Evolutionary conservation across 768 basidiomycete genomes (phyloP).

Genomic region (Russula dissimulans): DNA sequence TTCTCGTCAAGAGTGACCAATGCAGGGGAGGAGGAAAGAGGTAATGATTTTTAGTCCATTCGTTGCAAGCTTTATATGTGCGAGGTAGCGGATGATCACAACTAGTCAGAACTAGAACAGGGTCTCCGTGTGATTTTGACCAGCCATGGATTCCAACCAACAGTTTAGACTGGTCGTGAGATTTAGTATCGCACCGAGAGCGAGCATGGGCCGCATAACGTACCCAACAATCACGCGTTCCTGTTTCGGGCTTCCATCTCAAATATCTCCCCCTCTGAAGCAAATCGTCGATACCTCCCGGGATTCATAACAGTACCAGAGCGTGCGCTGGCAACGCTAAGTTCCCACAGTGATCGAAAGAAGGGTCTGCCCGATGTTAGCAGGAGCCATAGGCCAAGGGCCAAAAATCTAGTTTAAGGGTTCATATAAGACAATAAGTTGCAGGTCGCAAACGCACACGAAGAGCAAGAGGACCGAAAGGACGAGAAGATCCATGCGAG

Average conservation of each 20-base stretch:
- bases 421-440: background rate
- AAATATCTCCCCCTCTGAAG: conserved; percentile 45
- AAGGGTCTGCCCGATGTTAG: conserved; percentile 56
- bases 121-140: background rate
- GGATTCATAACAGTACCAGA: conserved; percentile 19
- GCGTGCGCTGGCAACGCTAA: conserved; percentile 36
- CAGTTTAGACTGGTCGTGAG: background rate
- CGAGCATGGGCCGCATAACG: background rate
- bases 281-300: conserved; percentile 31
- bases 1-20: conserved; percentile 16
- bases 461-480: background rate
- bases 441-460: background rate
- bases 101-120: background rate
- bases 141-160: background rate
- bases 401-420: conserved; percentile 32
- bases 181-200: background rate
- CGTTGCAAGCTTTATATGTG: background rate
- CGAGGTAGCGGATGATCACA: no score
- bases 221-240: conserved; percentile 16
- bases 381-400: conserved; percentile 53
- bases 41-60: background rate
- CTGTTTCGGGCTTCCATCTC: conserved; percentile 47
- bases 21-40: background rate
- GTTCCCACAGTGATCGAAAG: conserved; percentile 33
- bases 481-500: background rate